phyloP scores from a whole-genome alignment of 371 early-diverging fungal genomes.

The Choanephora cucurbitarum region DNA sequence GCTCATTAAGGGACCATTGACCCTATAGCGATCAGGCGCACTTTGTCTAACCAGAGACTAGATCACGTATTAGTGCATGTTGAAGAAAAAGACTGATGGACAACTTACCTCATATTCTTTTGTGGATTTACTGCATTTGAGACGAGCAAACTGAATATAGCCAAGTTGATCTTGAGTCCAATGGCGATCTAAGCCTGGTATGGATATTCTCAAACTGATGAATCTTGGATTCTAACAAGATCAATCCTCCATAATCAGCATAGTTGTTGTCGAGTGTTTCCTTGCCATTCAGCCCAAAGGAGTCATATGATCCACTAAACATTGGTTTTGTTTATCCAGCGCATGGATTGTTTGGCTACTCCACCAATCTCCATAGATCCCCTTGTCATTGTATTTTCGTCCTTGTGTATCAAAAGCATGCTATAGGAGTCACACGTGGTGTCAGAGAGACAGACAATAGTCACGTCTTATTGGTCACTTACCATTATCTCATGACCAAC shows the following conservation, averaged over 20 bases:
- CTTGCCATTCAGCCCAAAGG: slow-evolving; percentile 55
- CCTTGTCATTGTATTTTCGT: slow-evolving; percentile 52
- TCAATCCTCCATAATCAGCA: slow-evolving; percentile 69
- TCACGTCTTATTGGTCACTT: slow-evolving; percentile 25
- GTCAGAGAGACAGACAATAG: slow-evolving; percentile 10
- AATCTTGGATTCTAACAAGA: slow-evolving; percentile 5
- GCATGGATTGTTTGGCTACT: slow-evolving; percentile 41
- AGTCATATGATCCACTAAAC: slow-evolving; percentile 56
- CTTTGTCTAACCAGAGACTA: not conserved
- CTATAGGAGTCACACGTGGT: slow-evolving; percentile 24
- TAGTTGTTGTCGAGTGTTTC: slow-evolving; percentile 71
- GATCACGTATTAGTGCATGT: not conserved
- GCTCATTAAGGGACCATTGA: slow-evolving; percentile 70
- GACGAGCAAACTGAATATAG: slow-evolving; percentile 58
- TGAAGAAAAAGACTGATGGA: not conserved
- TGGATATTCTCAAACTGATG: not conserved
- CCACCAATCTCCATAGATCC: slow-evolving; percentile 66
- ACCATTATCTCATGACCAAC: slow-evolving; percentile 66
- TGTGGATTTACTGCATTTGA: slow-evolving; percentile 56
- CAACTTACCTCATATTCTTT: slow-evolving; percentile 47
- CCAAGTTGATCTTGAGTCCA: slow-evolving; percentile 59
- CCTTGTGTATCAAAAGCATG: slow-evolving; percentile 64
- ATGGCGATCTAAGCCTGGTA: slow-evolving; percentile 50
- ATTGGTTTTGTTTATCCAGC: slow-evolving; percentile 56
- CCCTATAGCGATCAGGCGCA: slow-evolving; percentile 63